These are phyloP conservation scores for Nemania abortiva DNA, from an alignment of 2,329 filamentous ascomycete species.

Conservation along the genomic window DNA sequence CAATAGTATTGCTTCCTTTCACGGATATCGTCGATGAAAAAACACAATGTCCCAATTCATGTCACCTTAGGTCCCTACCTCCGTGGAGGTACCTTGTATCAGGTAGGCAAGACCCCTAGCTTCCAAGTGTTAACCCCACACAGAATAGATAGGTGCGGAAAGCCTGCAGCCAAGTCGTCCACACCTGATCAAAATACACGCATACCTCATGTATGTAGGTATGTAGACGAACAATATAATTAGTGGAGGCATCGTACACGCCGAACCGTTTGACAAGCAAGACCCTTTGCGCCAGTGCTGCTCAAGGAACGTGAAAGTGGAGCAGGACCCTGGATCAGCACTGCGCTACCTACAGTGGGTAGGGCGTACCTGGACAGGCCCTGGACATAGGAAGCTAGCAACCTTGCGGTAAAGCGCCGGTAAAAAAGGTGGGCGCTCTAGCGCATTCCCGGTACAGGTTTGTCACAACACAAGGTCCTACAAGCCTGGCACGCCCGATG, in stretches of 20 bases:
- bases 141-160: too few species aligned
- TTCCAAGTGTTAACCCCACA: too few species aligned
- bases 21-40: constrained; percentile 25
- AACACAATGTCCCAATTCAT: too few species aligned
- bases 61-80: too few species aligned
- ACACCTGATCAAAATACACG: too few species aligned
- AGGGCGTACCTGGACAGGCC: too few species aligned
- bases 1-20: constrained; percentile 21
- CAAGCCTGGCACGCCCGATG: constrained; percentile 28
- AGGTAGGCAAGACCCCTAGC: too few species aligned
- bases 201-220: not conserved
- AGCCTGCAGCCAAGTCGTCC: too few species aligned
- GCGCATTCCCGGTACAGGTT: not conserved
- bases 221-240: too few species aligned
- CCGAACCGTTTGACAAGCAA: not conserved
- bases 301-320: constrained; percentile 34
- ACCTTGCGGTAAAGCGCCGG: constrained; percentile 8
- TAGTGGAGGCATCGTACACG: too few species aligned
- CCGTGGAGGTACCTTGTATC: too few species aligned
- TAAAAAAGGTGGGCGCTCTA: not conserved
- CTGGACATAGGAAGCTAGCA: not conserved
- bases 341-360: not conserved
- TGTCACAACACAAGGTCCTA: too few species aligned
- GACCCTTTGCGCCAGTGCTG: constrained; percentile 30
- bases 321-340: constrained; percentile 37